Conservation (phyloP, 176 grass and related monocot genomes). For the Hsuehochloa calcarea region DNA sequence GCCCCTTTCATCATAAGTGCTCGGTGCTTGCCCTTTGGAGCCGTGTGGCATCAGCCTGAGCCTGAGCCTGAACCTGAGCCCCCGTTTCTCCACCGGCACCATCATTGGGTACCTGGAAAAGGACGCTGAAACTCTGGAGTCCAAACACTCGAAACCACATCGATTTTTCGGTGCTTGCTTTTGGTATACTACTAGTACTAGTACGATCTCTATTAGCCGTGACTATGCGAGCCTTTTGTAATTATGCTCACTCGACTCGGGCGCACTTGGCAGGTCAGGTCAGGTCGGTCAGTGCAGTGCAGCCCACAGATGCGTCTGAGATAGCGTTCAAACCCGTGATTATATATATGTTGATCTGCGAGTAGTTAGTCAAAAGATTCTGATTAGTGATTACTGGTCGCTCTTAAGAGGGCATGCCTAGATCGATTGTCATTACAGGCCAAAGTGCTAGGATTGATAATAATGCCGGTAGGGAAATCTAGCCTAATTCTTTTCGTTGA, state of each 20-base stretch:
- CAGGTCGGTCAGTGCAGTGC: background rate
- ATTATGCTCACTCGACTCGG: background rate
- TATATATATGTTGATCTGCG: background rate
- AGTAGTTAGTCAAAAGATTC: conserved; percentile 40
- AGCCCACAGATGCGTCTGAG: conserved; percentile 33
- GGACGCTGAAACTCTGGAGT: conserved; percentile 16
- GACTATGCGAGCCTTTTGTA: background rate
- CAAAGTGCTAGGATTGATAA: conserved; percentile 16
- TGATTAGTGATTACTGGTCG: background rate
- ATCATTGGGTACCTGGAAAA: conserved; percentile 14
- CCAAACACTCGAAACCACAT: conserved; percentile 12
- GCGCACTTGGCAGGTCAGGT: background rate
- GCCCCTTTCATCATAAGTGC: conserved; percentile 24
- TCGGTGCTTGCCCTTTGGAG: conserved; percentile 17
- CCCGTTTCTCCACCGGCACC: conserved; percentile 23
- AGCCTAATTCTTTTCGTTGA: conserved; percentile 31
- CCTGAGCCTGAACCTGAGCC: background rate
- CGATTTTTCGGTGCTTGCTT: conserved; percentile 24
- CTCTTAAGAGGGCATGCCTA: background rate
- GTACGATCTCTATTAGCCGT: background rate
- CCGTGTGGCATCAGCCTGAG: background rate
- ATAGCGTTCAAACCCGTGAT: conserved; percentile 45
- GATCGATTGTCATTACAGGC: conserved; percentile 5
- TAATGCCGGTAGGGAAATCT: conserved; percentile 29
- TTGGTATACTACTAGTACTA: background rate